A percentile compares a stretch with the other conserved stretches of the same genome.
Evolutionary conservation across 2,329 filamentous ascomycete species (phyloP).

Genomic region (Calonectria fujianensis): DNA sequence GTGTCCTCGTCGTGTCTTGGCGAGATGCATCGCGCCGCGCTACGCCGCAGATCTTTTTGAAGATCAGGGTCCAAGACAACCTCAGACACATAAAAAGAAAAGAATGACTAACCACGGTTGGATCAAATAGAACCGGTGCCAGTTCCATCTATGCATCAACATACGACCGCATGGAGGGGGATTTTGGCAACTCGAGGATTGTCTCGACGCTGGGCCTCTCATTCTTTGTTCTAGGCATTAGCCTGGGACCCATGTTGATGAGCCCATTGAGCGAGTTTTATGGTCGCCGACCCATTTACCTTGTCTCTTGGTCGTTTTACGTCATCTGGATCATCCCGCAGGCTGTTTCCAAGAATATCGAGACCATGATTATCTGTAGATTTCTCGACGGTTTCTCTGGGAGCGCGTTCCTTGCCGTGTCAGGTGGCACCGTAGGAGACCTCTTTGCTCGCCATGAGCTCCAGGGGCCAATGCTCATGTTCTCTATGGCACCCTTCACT

Average conservation of each 20-base stretch:
- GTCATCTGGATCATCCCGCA: constrained; percentile 88
- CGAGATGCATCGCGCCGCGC: not conserved
- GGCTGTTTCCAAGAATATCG: constrained; percentile 87
- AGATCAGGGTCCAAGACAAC: constrained; percentile 22
- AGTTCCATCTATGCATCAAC: constrained; percentile 93
- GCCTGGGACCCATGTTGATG: constrained; percentile 77
- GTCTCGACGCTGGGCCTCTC: constrained; percentile 88
- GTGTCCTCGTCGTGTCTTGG: constrained; percentile 23
- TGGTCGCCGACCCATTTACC: constrained; percentile 87
- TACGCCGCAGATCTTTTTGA: constrained; percentile 11
- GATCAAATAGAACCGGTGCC: constrained; percentile 80
- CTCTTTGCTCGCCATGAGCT: constrained; percentile 82
- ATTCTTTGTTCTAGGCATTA: constrained; percentile 85
- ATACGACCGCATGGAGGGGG: constrained; percentile 83
- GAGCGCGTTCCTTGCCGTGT: constrained; percentile 81
- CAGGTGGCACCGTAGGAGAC: constrained; percentile 90
- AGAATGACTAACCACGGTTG: constrained; percentile 5
- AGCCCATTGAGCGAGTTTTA: constrained; percentile 85
- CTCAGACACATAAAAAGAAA: not conserved
- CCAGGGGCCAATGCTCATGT: constrained; percentile 89
- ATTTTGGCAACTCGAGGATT: constrained; percentile 82
- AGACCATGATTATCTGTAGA: constrained; percentile 84
- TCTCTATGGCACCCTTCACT: constrained; percentile 79
- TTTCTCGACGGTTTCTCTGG: constrained; percentile 87
- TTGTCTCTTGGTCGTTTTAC: constrained; percentile 83